Conservation (phyloP, 108 stramenopile genomes). For the Fragilariopsis cylindrus region DNA sequence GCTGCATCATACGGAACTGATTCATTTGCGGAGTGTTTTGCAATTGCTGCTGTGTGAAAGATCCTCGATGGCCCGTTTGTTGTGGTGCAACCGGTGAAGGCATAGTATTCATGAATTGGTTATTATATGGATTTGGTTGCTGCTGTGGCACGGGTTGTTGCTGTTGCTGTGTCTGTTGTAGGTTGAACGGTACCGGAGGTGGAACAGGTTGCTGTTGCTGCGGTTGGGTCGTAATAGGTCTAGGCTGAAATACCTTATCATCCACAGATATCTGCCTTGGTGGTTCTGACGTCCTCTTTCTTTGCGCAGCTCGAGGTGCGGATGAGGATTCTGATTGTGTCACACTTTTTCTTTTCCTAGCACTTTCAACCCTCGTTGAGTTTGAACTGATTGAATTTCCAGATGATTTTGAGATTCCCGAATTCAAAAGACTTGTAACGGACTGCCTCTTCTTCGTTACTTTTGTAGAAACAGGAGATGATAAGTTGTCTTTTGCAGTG, state of each 20-base stretch:
- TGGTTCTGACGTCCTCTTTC: constrained; percentile 14
- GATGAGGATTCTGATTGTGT: not conserved
- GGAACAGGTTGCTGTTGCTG: constrained; percentile 28
- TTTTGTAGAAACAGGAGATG: constrained; percentile 12
- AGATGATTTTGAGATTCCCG: constrained; percentile 8
- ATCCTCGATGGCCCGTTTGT: constrained; percentile 10
- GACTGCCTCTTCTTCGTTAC: constrained; percentile 17
- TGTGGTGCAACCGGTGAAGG: constrained; percentile 14
- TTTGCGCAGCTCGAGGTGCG: constrained; percentile 6
- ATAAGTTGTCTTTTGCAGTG: constrained; percentile 7
- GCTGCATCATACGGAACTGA: constrained; percentile 42
- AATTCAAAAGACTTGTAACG: not conserved
- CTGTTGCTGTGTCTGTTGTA: constrained; percentile 8
- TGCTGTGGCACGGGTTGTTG: constrained; percentile 24
- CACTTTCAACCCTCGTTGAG: not conserved
- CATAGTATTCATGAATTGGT: constrained; percentile 27
- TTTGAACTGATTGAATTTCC: not conserved
- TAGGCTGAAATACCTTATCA: constrained; percentile 9
- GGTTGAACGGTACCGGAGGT: constrained; percentile 13
- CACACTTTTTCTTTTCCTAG: not conserved
- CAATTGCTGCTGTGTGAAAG: constrained; percentile 20
- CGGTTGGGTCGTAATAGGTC: constrained; percentile 21
- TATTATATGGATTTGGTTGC: constrained; percentile 23
- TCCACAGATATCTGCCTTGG: constrained; percentile 12
- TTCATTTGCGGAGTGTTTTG: constrained; percentile 24